A percentile compares a stretch with the other conserved stretches of the same genome.
phyloP scores from a whole-genome alignment of 2,329 filamentous ascomycete species.

The Bipolaris zeicola region DNA sequence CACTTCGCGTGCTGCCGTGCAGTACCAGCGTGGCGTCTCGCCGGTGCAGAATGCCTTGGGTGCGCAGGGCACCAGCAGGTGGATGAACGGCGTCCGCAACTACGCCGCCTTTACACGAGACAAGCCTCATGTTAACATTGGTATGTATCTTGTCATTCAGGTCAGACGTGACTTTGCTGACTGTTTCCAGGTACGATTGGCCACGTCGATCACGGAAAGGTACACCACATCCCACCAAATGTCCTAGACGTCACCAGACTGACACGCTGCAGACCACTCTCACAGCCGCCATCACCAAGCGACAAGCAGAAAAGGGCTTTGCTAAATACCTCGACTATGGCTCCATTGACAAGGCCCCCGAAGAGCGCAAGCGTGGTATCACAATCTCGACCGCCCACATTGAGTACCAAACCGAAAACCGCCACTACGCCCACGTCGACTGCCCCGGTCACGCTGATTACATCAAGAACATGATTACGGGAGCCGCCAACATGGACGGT shows the following conservation, averaged over 20 bases:
- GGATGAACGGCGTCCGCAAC: slow-evolving; percentile 67
- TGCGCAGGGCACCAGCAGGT: slow-evolving; percentile 65
- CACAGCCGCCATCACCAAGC: slow-evolving; percentile 98
- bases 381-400: slow-evolving; percentile 98
- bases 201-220: slow-evolving; percentile 99
- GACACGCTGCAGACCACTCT: slow-evolving; percentile 76
- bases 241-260: slow-evolving; percentile 18
- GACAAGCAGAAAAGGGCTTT: slow-evolving; percentile 91
- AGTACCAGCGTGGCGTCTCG: slow-evolving; percentile 69
- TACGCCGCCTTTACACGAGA: slow-evolving; percentile 78
- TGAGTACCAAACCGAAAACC: slow-evolving; percentile 91
- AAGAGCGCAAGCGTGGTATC: slow-evolving; percentile 99
- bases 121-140: slow-evolving; percentile 99
- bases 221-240: slow-evolving; percentile 47
- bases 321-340: slow-evolving; percentile 97
- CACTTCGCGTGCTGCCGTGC: slow-evolving; percentile 76
- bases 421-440: slow-evolving; percentile 99
- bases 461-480: slow-evolving; percentile 99
- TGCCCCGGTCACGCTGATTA: slow-evolving; percentile 99
- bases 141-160: slow-evolving; percentile 55
- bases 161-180: slow-evolving; percentile 13
- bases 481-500: slow-evolving; percentile 98
- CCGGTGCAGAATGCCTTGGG: slow-evolving; percentile 75
- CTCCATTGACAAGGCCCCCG: slow-evolving; percentile 97
- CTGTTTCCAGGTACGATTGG: slow-evolving; percentile 79